Conservation (phyloP, 345 rosid species). For the Linum lewisii region DNA sequence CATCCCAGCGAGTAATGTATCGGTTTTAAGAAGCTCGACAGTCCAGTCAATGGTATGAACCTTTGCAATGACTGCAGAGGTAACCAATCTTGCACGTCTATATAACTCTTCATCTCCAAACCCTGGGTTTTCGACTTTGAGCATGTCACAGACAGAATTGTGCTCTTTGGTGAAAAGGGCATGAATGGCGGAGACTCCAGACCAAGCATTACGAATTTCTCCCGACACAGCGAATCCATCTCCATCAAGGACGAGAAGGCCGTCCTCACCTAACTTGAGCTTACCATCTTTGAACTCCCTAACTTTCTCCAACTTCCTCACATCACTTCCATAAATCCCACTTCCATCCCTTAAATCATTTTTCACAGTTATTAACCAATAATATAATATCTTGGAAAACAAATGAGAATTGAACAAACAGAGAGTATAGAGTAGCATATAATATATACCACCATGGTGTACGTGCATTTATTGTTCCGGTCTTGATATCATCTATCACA, state of each 20-base stretch:
- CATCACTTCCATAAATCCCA: slow-evolving; percentile 40
- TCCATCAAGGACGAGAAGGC: slow-evolving; percentile 45
- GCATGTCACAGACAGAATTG: slow-evolving; percentile 55
- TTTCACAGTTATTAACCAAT: no score
- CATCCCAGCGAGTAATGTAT: slow-evolving; percentile 46
- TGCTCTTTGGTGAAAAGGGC: slow-evolving; percentile 68
- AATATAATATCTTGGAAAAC: not conserved
- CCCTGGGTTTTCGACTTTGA: slow-evolving; percentile 38
- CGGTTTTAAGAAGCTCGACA: slow-evolving; percentile 52
- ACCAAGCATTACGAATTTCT: slow-evolving; percentile 72
- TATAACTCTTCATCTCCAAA: slow-evolving; percentile 45
- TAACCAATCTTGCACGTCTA: slow-evolving; percentile 41
- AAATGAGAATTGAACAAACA: not conserved
- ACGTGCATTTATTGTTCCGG: slow-evolving; percentile 32
- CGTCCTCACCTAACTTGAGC: slow-evolving; percentile 42
- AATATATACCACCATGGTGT: slow-evolving; percentile 53
- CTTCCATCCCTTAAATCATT: slow-evolving; percentile 44
- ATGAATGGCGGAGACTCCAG: slow-evolving; percentile 62
- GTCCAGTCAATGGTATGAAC: slow-evolving; percentile 70
- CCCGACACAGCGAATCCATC: slow-evolving; percentile 63
- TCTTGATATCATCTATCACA: slow-evolving; percentile 33
- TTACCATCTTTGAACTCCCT: slow-evolving; percentile 52
- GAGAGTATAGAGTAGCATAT: not conserved
- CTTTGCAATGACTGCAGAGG: slow-evolving; percentile 57
- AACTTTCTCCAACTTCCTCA: slow-evolving; percentile 21